These are phyloP conservation scores for Fusarium neocosmosporiellum DNA, from an alignment of 2,329 filamentous ascomycete species.

Conservation along the genomic window DNA sequence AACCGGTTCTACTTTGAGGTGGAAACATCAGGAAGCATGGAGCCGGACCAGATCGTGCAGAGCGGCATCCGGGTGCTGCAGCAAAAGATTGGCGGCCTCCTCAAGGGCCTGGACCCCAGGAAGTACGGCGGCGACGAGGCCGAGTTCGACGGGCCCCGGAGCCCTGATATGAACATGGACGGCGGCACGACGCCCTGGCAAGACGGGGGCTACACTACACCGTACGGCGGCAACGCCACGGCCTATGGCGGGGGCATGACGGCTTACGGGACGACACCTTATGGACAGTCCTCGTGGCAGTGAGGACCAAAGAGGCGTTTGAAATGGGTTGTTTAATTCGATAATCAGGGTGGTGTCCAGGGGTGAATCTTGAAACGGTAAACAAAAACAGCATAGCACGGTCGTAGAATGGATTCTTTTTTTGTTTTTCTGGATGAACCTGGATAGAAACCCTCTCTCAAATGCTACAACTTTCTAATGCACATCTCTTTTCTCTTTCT, in stretches of 20 bases:
- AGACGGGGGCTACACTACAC: conserved; percentile 75
- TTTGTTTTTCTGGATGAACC: conserved; percentile 15
- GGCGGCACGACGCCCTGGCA: conserved; percentile 67
- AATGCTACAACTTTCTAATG: neutral
- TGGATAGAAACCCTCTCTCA: neutral
- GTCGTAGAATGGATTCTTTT: conserved; percentile 40
- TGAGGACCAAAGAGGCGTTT: conserved; percentile 44
- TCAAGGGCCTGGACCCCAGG: conserved; percentile 65
- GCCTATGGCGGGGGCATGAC: conserved; percentile 75
- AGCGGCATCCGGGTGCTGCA: conserved; percentile 90
- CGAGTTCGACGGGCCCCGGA: conserved; percentile 72
- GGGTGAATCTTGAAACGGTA: conserved; percentile 37
- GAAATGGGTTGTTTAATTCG: conserved; percentile 30
- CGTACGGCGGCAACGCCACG: conserved; percentile 71
- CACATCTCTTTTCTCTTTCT: conserved; percentile 5
- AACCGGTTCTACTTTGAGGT: conserved; percentile 93
- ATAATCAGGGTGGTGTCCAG: conserved; percentile 31
- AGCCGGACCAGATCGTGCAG: conserved; percentile 89
- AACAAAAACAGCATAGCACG: conserved; percentile 42
- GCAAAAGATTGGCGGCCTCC: conserved; percentile 85
- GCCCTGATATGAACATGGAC: conserved; percentile 72
- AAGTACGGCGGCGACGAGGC: conserved; percentile 66
- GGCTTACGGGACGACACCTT: conserved; percentile 71
- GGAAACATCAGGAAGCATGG: conserved; percentile 87
- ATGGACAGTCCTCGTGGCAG: conserved; percentile 64